Conservation (phyloP, 306 rosid species). For the Carpinus fangiana region DNA sequence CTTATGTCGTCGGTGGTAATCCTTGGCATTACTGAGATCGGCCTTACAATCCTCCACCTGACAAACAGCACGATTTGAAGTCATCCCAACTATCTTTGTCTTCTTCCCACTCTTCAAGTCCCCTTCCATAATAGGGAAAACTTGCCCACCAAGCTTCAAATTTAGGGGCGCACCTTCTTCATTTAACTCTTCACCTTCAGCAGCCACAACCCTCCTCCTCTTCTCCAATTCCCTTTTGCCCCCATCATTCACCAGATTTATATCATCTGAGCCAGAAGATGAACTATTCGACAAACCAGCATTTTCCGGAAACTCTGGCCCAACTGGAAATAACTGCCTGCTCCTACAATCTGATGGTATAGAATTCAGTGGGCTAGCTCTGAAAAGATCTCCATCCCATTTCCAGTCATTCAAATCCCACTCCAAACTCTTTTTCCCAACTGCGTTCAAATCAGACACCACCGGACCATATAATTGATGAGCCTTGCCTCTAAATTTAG, state of each 20-base stretch:
- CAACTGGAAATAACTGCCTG: conserved; percentile 56
- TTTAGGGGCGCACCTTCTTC: conserved; percentile 59
- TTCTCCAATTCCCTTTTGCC: conserved; percentile 69
- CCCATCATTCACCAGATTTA: conserved; percentile 35
- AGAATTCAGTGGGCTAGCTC: conserved; percentile 60
- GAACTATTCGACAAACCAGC: conserved; percentile 52
- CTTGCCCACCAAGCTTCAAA: conserved; percentile 62
- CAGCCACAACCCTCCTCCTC: conserved; percentile 50
- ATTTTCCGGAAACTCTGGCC: conserved; percentile 45
- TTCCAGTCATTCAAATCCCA: conserved; percentile 89
- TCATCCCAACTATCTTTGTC: conserved; percentile 56
- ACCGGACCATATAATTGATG: conserved; percentile 43
- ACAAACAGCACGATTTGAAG: conserved; percentile 62
- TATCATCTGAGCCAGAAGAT: conserved; percentile 52
- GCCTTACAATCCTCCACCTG: conserved; percentile 86
- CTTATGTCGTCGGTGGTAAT: conserved; percentile 77
- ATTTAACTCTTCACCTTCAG: conserved; percentile 49
- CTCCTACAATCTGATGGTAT: conserved; percentile 56
- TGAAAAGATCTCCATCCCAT: conserved; percentile 85
- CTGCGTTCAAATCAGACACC: conserved; percentile 50
- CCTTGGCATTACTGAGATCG: conserved; percentile 81
- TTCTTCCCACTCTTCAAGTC: conserved; percentile 73
- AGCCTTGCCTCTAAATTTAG: conserved; percentile 54
- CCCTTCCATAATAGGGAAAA: conserved; percentile 57
- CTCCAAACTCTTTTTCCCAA: conserved; percentile 64